Conservation (phyloP, 306 rosid genomes). For the Lotus japonicus region DNA sequence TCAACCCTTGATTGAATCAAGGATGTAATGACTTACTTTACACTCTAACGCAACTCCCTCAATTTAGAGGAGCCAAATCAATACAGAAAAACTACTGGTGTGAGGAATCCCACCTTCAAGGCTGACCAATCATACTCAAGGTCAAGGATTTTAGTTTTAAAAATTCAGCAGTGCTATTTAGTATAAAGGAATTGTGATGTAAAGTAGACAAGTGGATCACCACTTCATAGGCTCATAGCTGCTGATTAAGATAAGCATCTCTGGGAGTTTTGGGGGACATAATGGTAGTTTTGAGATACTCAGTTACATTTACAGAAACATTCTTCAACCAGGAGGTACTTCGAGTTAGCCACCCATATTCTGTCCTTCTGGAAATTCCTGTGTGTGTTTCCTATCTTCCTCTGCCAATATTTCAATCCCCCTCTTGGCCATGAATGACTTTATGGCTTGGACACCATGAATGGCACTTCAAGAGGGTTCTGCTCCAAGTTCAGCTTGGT, state of each 20-base stretch:
- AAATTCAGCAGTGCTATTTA: too few species aligned
- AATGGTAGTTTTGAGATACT: slow-evolving; percentile 34
- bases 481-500: slow-evolving; percentile 81
- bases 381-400: slow-evolving; percentile 63
- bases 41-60: too few species aligned
- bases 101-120: too few species aligned
- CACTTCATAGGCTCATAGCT: slow-evolving; percentile 54
- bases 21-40: too few species aligned
- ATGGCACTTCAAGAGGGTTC: slow-evolving; percentile 84
- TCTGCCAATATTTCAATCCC: slow-evolving; percentile 68
- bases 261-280: slow-evolving; percentile 28
- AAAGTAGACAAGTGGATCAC: neutral
- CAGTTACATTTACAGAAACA: slow-evolving; percentile 57
- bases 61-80: too few species aligned
- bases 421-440: slow-evolving; percentile 71
- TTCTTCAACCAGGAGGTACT: slow-evolving; percentile 84
- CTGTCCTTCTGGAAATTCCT: slow-evolving; percentile 41
- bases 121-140: too few species aligned
- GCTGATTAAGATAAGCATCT: slow-evolving; percentile 73
- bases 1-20: too few species aligned
- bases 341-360: slow-evolving; percentile 73
- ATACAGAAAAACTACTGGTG: too few species aligned
- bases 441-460: slow-evolving; percentile 76
- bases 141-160: too few species aligned
- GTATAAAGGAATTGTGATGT: too few species aligned